Percentiles rank a stretch among this genome's conserved stretches.
These are phyloP conservation scores for Aspergillus bridgeri DNA, from an alignment of 495 filamentous ascomycete species.

Conservation along the genomic window DNA sequence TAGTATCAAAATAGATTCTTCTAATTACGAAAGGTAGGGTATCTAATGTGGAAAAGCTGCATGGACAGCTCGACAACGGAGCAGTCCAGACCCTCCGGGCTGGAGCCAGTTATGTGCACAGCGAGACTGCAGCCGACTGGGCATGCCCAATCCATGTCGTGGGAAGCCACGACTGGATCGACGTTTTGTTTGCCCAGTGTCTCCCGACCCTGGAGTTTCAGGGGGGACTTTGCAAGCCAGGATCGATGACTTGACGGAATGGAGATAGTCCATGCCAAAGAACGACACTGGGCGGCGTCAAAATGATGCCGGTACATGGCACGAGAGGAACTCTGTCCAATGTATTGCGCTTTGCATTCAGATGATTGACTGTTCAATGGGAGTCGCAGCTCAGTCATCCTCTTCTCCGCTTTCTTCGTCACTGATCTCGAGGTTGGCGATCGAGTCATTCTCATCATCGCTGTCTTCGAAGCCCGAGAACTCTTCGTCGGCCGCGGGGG, in stretches of 20 bases:
- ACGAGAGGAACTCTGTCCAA: neutral
- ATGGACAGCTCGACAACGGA: constrained; percentile 6
- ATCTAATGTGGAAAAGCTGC: constrained; percentile 17
- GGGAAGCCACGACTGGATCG: constrained; percentile 14
- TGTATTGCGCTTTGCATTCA: neutral
- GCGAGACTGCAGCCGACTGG: constrained; percentile 5
- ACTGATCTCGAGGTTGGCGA: constrained; percentile 42
- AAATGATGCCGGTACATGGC: neutral
- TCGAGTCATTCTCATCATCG: constrained; percentile 36
- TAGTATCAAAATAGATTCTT: constrained; percentile 8
- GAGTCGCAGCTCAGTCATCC: constrained; percentile 26
- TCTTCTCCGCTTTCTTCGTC: constrained; percentile 45
- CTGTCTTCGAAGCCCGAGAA: constrained; percentile 35
- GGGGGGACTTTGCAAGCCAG: neutral
- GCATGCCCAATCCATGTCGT: constrained; percentile 16
- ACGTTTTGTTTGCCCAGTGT: constrained; percentile 6
- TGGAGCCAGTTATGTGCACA: constrained; percentile 7
- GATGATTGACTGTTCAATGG: neutral
- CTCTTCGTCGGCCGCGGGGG: constrained; percentile 30
- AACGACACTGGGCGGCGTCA: neutral
- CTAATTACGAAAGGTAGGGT: constrained; percentile 9
- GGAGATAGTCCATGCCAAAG: neutral
- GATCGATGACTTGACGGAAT: neutral
- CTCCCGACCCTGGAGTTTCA: neutral
- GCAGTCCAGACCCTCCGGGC: constrained; percentile 1